Evolutionary conservation across 108 stramenopile genomes (phyloP), one percentile per base, ranked within the genome.

Genomic region (Asterionellopsis glacialis): DNA sequence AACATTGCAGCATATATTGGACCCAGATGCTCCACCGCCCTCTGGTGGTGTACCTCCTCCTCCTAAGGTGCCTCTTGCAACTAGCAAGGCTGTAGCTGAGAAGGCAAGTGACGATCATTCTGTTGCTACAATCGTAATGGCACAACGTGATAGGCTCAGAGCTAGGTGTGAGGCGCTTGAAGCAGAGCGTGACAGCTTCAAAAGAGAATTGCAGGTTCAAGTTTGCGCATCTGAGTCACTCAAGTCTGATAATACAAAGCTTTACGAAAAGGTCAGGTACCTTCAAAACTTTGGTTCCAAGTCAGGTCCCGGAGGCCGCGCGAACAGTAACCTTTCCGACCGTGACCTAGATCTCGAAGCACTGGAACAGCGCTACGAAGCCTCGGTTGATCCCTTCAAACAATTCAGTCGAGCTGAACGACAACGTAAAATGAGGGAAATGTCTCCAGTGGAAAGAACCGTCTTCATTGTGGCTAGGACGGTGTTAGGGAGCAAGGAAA

Each of bases 221-320:
- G 90, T 95, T 11, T 72, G 81, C 33, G 64, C 76, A 0, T 47
- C 80, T 1, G 94, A 95, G 65, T 77, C 80, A 1, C 67, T 91
- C 58, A 90, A 88, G 47, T 57, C 82, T 1, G 89, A 95, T 67
- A 95, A 95, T 61, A 84, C 89, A 9, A 95, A 91, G 53, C 80
- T 95, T 18, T 95, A 88, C 65, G 94, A 95, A 63, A 90, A 91
- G 61, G 88, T 94, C 63, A 75, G 94, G 0, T 95, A 91, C 65
- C 79, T 91, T 1, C 89, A 91, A 65, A 86, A 63, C 43, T 90
- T 69, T 50, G 80, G 74, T 39, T 74, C 52, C 55, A 63, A 50
- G 18, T 51, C 54, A 15, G 49, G 72, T 50, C 24, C 26, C 22
- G 68, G 66, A 26, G 44, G 22, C n/a, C 53, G 51, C 40, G 61